A percentile compares a stretch with the other conserved stretches of the same genome.
Evolutionary conservation across 768 basidiomycete species (phyloP).

Genomic region (Suillus cothurnatus): DNA sequence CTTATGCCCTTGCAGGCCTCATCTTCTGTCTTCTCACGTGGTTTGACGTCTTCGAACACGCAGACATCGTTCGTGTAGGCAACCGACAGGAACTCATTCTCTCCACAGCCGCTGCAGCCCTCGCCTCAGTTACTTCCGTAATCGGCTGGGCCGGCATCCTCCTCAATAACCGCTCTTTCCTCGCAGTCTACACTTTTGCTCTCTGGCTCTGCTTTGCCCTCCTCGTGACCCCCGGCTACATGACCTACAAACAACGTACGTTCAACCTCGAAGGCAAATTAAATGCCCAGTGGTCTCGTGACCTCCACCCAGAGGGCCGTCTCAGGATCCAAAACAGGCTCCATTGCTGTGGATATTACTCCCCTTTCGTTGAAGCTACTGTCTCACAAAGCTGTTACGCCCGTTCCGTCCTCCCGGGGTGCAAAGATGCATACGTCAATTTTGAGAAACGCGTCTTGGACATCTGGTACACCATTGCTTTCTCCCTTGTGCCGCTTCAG

Average conservation of each 20-base stretch:
- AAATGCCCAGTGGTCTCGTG: constrained; percentile 74
- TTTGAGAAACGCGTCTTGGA: constrained; percentile 58
- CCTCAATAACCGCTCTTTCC: constrained; percentile 82
- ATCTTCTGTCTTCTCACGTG: constrained; percentile 72
- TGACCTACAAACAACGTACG: constrained; percentile 70
- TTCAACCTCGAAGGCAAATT: constrained; percentile 85
- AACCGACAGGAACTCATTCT: constrained; percentile 69
- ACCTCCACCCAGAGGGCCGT: constrained; percentile 59
- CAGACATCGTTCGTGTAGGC: constrained; percentile 73
- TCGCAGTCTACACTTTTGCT: constrained; percentile 70
- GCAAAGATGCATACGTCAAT: constrained; percentile 63
- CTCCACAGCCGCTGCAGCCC: constrained; percentile 64
- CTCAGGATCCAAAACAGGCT: constrained; percentile 74
- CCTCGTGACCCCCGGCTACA: constrained; percentile 74
- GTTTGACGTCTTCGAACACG: constrained; percentile 71
- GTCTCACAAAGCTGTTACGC: constrained; percentile 75
- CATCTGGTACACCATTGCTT: constrained; percentile 67
- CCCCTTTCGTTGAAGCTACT: constrained; percentile 79
- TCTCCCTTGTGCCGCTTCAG: constrained; percentile 70
- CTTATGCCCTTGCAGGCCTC: constrained; percentile 61
- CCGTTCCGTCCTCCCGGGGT: constrained; percentile 70
- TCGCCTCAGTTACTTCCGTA: constrained; percentile 64
- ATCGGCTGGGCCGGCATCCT: constrained; percentile 81
- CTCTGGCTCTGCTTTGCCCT: constrained; percentile 76
- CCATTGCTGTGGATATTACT: constrained; percentile 80